Percentiles rank a stretch among this genome's conserved stretches.
Conservation (phyloP, 2,329 filamentous ascomycete genomes). For the Cladophialophora carrionii region DNA sequence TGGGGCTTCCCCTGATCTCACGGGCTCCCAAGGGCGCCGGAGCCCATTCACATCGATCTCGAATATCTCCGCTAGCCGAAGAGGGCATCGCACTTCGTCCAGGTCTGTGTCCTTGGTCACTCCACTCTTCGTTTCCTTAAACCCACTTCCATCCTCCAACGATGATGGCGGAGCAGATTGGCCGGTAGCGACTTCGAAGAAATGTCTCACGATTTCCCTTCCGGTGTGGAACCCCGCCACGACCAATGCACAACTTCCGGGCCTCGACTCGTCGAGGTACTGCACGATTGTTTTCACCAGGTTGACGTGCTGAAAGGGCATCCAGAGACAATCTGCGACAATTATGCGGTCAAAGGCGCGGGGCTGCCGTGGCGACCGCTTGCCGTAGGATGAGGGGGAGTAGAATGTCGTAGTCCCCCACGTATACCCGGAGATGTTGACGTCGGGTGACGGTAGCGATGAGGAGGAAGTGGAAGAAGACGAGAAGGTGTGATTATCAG, state of each 20-base stretch:
- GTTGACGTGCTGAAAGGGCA: conserved; percentile 60
- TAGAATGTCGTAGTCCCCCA: conserved; percentile 36
- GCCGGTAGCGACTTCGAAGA: conserved; percentile 54
- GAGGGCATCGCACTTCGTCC: conserved; percentile 32
- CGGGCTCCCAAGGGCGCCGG: conserved; percentile 49
- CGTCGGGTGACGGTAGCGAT: background rate
- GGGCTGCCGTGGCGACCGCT: conserved; percentile 22
- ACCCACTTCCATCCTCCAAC: background rate
- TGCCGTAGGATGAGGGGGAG: conserved; percentile 45
- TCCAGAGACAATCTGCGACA: conserved; percentile 66
- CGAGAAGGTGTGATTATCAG: background rate
- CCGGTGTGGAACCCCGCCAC: conserved; percentile 65
- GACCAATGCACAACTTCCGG: conserved; percentile 49
- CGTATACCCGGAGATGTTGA: conserved; percentile 31
- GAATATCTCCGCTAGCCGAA: conserved; percentile 33
- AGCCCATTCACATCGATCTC: conserved; percentile 47
- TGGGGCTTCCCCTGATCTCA: conserved; percentile 49
- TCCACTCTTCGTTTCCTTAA: background rate
- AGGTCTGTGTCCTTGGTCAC: conserved; percentile 43
- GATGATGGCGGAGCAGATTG: conserved; percentile 6
- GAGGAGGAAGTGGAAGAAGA: too few species aligned
- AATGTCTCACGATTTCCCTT: conserved; percentile 57
- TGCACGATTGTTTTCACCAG: conserved; percentile 59
- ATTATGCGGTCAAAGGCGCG: conserved; percentile 58
- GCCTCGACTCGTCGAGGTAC: conserved; percentile 44